Evolutionary conservation across 495 filamentous ascomycete species (phyloP), one percentile per base, ranked within the genome.

Genomic region (Tuber calosporum): DNA sequence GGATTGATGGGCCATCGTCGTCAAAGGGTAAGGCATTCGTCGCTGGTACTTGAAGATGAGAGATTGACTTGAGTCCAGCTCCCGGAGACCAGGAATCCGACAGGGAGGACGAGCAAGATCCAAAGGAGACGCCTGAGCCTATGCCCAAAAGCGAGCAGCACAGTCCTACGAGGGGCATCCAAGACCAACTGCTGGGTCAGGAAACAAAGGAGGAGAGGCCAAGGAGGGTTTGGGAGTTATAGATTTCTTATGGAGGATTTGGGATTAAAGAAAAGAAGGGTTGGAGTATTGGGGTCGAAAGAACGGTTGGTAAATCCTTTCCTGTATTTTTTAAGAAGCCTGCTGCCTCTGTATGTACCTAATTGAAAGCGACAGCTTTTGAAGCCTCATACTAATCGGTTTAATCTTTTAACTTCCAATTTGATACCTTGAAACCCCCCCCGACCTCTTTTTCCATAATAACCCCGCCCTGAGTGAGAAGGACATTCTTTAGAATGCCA

Each of bases 221-320:
- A 15, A 62, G 53, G 53, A 62, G 53, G 2, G 53, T 62, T 62
- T 62, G 53, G 53, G 53, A 62, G 53, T 62, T 62, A 62, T 62
- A 62, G 53, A 62, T 62, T 62, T 62, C 53, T 62, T 62, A 62
- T 11, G 53, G 53, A 62, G n/a, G n/a, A 62, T 62, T 62, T 62
- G 53, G 53, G 7, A 30, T 62, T n/a, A 62, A 30, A 62, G 53
- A 15, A 62, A 30, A n/a, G n/a, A 58, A 62, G 11, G n/a, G 11
- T 30, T 30, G 53, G 26, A 62, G 53, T 62, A n/a, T 30, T 26
- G 53, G 53, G 53, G 30, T 26, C 30, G 7, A 62, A 62, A 62
- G 53, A 62, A 26, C 53, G 53, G 13, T 62, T 62, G 53, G 30
- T 62, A 62, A 30, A 62, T 30, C 26, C 8, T 62, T 62, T 62